A percentile compares a stretch with the other conserved stretches of the same genome.
These are phyloP conservation scores for Nakazawaea peltata DNA, from an alignment of 805 yeast species.

Conservation along the genomic window DNA sequence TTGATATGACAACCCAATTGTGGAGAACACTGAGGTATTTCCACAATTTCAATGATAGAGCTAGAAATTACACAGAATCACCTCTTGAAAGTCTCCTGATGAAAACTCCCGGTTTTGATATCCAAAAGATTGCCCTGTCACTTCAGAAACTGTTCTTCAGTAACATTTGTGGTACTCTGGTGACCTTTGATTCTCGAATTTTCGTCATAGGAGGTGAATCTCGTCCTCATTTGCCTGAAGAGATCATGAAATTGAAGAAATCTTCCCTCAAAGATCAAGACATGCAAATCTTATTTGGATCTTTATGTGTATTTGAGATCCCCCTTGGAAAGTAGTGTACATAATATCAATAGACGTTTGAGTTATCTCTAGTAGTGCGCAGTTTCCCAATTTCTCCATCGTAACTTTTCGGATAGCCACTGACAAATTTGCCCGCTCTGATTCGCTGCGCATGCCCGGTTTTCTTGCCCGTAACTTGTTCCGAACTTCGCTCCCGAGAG, in stretches of 20 bases:
- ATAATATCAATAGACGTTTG: neutral
- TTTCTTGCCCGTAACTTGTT: neutral
- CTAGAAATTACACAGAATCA: conserved; percentile 1
- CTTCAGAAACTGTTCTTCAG: conserved; percentile 9
- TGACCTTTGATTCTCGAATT: conserved; percentile 2
- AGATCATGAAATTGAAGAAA: neutral
- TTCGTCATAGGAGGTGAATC: conserved; percentile 10
- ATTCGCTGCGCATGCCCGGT: neutral
- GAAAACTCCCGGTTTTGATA: neutral
- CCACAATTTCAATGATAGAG: conserved; percentile 6
- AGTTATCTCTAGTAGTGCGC: too few relatives aligned
- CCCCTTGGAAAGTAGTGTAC: conserved; percentile 5
- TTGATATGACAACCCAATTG: conserved; percentile 7
- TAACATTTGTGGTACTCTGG: conserved; percentile 8
- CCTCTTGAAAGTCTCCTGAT: neutral
- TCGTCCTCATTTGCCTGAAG: conserved; percentile 8
- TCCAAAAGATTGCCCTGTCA: neutral
- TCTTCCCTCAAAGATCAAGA: neutral
- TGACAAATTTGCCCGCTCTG: neutral
- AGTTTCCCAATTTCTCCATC: too few relatives aligned
- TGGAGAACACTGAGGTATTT: conserved; percentile 7
- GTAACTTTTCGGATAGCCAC: neutral
- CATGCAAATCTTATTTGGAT: conserved; percentile 2
- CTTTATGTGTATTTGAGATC: conserved; percentile 7
- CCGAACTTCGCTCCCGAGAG: too few relatives aligned